Conservation (phyloP, 805 yeast genomes). For the Candida easanensis region DNA sequence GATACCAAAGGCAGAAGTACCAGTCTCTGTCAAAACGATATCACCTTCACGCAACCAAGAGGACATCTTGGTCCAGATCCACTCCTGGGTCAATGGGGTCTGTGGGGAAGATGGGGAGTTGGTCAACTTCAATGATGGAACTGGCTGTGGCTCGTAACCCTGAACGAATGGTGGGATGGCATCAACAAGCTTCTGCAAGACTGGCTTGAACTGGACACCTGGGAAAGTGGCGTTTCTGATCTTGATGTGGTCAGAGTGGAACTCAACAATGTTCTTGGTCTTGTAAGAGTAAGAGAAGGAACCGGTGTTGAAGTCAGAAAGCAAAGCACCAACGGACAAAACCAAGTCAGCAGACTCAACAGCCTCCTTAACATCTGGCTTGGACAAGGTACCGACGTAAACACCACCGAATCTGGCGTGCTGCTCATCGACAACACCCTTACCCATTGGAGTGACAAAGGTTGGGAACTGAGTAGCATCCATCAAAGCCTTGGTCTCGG, state of each 20-base stretch:
- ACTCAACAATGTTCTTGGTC: slow-evolving; percentile 72
- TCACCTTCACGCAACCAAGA: slow-evolving; percentile 66
- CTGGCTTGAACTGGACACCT: slow-evolving; percentile 67
- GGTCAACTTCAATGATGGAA: slow-evolving; percentile 49
- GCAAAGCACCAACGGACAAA: slow-evolving; percentile 75
- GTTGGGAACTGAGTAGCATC: slow-evolving; percentile 74
- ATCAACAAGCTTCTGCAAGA: slow-evolving; percentile 41
- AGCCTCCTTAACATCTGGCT: slow-evolving; percentile 65
- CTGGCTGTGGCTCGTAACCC: slow-evolving; percentile 49
- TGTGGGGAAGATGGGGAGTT: slow-evolving; percentile 43
- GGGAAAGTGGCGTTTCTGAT: slow-evolving; percentile 68
- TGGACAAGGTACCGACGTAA: slow-evolving; percentile 78
- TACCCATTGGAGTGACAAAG: slow-evolving; percentile 89
- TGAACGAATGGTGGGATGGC: slow-evolving; percentile 37
- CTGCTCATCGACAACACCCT: slow-evolving; percentile 71
- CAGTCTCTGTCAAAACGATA: slow-evolving; percentile 67
- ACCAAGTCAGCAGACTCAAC: slow-evolving; percentile 76
- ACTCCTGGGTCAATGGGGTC: slow-evolving; percentile 57
- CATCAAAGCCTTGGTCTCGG: slow-evolving; percentile 62
- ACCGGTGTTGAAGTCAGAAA: slow-evolving; percentile 90
- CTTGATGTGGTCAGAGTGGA: slow-evolving; percentile 75
- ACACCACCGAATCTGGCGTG: slow-evolving; percentile 79
- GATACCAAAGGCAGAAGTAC: slow-evolving; percentile 74
- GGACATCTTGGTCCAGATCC: slow-evolving; percentile 65
- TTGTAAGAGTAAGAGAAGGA: slow-evolving; percentile 75